Evolutionary conservation across 75 land plant genomes (phyloP).

Genomic region (Isoetes taiwanensis): DNA sequence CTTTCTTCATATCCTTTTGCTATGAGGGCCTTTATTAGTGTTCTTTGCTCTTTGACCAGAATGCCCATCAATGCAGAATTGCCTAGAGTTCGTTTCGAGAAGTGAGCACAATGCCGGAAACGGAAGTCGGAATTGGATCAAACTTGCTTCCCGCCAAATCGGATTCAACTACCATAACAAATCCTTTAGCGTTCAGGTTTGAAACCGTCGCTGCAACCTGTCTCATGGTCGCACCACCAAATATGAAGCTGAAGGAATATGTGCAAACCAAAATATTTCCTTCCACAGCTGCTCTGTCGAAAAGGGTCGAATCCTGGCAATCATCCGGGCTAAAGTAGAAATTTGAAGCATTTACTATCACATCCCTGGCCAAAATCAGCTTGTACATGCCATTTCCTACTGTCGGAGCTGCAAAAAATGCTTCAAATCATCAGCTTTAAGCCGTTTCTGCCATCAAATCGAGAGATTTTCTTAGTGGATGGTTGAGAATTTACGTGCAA

Average conservation of each 20-base stretch:
- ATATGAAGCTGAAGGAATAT: conserved; percentile 51
- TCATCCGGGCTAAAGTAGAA: conserved; percentile 30
- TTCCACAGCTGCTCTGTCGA: conserved; percentile 30
- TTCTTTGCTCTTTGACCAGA: too few relatives aligned
- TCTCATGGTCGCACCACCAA: conserved; percentile 21
- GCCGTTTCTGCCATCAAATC: too few relatives aligned
- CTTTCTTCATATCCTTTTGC: too few relatives aligned
- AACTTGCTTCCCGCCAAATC: conserved; percentile 45
- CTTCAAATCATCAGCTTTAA: too few relatives aligned
- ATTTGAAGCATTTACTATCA: too few relatives aligned
- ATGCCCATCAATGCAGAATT: too few relatives aligned
- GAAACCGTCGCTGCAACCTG: conserved; percentile 46
- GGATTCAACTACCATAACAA: conserved; percentile 51
- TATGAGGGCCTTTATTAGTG: too few relatives aligned
- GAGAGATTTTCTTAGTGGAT: background rate
- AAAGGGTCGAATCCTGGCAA: conserved; percentile 48
- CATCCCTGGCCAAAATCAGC: conserved; percentile 59
- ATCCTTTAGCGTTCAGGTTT: conserved; percentile 35
- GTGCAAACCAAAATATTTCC: conserved; percentile 64
- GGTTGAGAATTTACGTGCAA: conserved; percentile 38
- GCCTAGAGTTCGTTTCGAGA: conserved; percentile 67
- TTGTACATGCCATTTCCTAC: conserved; percentile 18
- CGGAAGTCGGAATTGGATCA: conserved; percentile 43
- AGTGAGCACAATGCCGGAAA: conserved; percentile 57
- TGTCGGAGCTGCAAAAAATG: conserved; percentile 50